Evolutionary conservation across 2,329 filamentous ascomycete genomes (phyloP).

Genomic region (Aspergillus amoenus): DNA sequence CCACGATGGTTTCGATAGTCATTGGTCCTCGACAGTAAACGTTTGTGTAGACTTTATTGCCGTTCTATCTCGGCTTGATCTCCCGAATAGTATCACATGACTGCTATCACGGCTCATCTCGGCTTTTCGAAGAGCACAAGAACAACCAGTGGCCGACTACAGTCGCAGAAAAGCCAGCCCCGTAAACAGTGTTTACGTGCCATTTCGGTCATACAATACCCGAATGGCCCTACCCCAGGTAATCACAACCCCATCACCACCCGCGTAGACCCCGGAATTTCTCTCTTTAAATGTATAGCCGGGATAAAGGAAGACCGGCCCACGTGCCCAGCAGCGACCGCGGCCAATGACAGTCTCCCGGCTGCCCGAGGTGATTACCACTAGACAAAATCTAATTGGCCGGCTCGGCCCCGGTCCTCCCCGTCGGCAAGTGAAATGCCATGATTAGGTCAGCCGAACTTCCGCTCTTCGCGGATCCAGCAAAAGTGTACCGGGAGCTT

Average conservation of each 20-base stretch:
- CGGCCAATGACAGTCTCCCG: constrained; percentile 30
- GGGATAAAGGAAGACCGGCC: constrained; percentile 25
- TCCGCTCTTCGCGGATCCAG: constrained; percentile 22
- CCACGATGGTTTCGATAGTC: constrained; percentile 13
- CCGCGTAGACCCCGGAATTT: constrained; percentile 12
- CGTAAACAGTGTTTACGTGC: background rate
- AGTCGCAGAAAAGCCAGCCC: background rate
- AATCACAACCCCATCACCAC: background rate
- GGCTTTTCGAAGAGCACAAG: background rate
- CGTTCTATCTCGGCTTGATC: background rate
- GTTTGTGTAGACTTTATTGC: background rate
- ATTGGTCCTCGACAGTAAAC: background rate
- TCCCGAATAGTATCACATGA: constrained; percentile 15
- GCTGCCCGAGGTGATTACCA: constrained; percentile 40
- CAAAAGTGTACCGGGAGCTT: constrained; percentile 25
- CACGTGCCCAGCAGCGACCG: constrained; percentile 28
- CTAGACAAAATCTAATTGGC: constrained; percentile 35
- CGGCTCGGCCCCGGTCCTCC: constrained; percentile 27
- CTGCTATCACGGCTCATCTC: constrained; percentile 5
- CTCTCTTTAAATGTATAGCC: constrained; percentile 19
- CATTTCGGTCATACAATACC: background rate
- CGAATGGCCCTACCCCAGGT: background rate
- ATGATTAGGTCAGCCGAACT: constrained; percentile 37
- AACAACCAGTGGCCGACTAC: background rate
- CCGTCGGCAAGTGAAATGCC: constrained; percentile 33